phyloP scores from a whole-genome alignment of 2,329 filamentous ascomycete species.

The Pseudocercospora pini-densiflorae region DNA sequence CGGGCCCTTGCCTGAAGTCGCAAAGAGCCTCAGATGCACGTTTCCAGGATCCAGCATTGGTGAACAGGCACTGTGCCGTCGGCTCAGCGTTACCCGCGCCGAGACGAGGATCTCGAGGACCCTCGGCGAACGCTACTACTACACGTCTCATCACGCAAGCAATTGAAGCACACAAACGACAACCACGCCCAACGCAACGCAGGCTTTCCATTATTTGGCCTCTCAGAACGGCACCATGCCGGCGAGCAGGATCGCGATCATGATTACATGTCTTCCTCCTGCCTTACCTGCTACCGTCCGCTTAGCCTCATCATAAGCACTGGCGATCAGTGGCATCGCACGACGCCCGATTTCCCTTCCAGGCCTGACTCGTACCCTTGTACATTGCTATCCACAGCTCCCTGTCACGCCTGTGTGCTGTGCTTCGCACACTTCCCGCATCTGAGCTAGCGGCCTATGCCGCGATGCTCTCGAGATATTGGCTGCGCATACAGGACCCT shows the following conservation, averaged over 20 bases:
- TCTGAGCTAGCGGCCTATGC: slow-evolving; percentile 17
- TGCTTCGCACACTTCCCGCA: slow-evolving; percentile 11
- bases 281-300: slow-evolving; percentile 17
- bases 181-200: neutral
- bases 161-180: neutral
- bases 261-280: slow-evolving; percentile 3
- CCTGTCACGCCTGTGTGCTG: no score
- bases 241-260: neutral
- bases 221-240: slow-evolving; percentile 10
- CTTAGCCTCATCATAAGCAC: slow-evolving; percentile 17
- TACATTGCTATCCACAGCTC: slow-evolving; percentile 5
- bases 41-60: neutral
- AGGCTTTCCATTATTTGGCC: no score
- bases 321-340: slow-evolving; percentile 17
- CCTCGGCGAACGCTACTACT: slow-evolving; percentile 3
- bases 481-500: slow-evolving; percentile 13
- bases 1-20: neutral
- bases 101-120: neutral
- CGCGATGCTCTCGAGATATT: slow-evolving; percentile 15
- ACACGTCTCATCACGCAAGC: slow-evolving; percentile 9
- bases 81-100: neutral
- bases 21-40: neutral
- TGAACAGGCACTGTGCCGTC: neutral
- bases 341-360: slow-evolving; percentile 10
- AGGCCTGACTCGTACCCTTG: slow-evolving; percentile 19